Evolutionary conservation across 2,329 filamentous ascomycete genomes (phyloP), one percentile per base, ranked within the genome.

Genomic region (Sphaerulina vaccinii): DNA sequence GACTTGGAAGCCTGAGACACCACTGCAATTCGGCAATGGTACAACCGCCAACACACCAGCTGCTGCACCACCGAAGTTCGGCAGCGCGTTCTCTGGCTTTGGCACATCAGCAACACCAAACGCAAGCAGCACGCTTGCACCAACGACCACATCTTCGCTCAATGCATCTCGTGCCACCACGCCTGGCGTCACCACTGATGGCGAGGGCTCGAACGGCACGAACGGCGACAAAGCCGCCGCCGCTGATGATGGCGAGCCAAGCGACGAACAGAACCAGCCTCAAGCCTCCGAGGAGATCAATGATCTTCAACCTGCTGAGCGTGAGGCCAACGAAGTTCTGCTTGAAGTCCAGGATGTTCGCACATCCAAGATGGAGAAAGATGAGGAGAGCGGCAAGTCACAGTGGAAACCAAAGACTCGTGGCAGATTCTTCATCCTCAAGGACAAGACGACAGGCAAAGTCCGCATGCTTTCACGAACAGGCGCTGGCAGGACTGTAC

Each of bases 331-430:
- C 68, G 79, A 82, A 24, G 75, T 84, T 32, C 68, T 90, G 16
- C 80, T 87, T 67, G 85, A 92, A 65, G 78, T 86, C 11, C 81
- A 84, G 19, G 62, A 66, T 32, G 83, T 85, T 38, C 89, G 88
- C 69, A 85, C 82, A 10, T 71, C 85, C 57, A 85, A 86, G 67
- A 81, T 83, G 61, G 71, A 77, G 35, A 62, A 63, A 21, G 70
- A 74, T 11, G 77, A 78, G 11, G 73, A 74, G 49, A 78, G 77
- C 62, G 72, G 71, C n/a, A 76, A 78, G 62, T 75, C 78, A 62
- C 80, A 75, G 46, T 95, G 87, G 87, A 73, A 78, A 23, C 83
- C 79, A 0, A 81, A 86, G 67, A 89, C 88, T 38, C 74, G 88
- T 6, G 90, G 90, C 0, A 79, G 82, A 9, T 73, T 91, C 46